A percentile compares a stretch with the other conserved stretches of the same genome.
Evolutionary conservation across 306 rosid genomes (phyloP).

Genomic region (Medicago ruthenica): DNA sequence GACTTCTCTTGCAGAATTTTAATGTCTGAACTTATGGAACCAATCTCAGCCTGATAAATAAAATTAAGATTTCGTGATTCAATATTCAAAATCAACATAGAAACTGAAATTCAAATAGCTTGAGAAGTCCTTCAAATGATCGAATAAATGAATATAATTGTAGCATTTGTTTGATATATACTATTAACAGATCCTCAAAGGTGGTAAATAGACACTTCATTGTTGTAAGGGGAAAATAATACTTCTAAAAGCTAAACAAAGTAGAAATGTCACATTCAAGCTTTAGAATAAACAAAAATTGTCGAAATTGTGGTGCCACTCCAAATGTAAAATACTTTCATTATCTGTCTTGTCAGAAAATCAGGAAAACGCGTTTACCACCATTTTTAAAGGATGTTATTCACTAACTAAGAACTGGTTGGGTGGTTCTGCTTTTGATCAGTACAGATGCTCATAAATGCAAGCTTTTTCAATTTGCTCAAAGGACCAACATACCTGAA

Average conservation of each 20-base stretch:
- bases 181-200: conserved; percentile 25
- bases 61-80: conserved; percentile 34
- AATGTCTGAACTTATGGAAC: conserved; percentile 97
- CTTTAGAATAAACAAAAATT: neutral
- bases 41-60: conserved; percentile 78
- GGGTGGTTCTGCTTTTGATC: conserved; percentile 8
- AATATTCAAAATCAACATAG: conserved; percentile 25
- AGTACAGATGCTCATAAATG: conserved; percentile 11
- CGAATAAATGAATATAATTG: conserved; percentile 25
- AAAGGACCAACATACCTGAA: conserved; percentile 71
- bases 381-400: conserved; percentile 7
- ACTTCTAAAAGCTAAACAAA: conserved; percentile 4
- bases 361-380: neutral
- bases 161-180: neutral
- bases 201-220: neutral
- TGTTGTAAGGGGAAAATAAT: conserved; percentile 4
- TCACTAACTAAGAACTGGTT: conserved; percentile 21
- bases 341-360: neutral
- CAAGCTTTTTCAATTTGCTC: conserved; percentile 33
- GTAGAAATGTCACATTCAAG: conserved; percentile 28
- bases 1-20: conserved; percentile 97
- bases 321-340: conserved; percentile 6
- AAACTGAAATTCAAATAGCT: conserved; percentile 7
- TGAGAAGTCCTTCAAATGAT: conserved; percentile 21
- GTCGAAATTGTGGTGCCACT: neutral